Conservation (phyloP, 805 yeast species). For the Candida ortonii region DNA sequence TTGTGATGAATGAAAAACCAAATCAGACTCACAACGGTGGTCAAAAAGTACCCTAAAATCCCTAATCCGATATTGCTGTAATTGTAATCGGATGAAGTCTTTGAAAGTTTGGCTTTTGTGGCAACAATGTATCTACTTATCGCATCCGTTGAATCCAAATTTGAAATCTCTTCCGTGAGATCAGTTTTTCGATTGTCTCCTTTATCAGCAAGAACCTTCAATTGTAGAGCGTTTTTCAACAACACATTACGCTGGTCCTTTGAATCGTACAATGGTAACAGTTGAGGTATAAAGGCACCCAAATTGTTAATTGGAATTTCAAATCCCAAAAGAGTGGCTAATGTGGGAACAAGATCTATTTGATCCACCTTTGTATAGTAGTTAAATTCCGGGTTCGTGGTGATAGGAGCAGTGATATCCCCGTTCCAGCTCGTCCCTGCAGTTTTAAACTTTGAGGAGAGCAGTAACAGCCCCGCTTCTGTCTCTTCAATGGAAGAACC, state of each 20-base stretch:
- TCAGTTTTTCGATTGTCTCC: slow-evolving; percentile 28
- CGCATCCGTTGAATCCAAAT: slow-evolving; percentile 11
- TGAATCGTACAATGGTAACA: slow-evolving; percentile 50
- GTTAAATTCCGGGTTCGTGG: slow-evolving; percentile 41
- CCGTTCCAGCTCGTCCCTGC: slow-evolving; percentile 22
- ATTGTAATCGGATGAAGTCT: slow-evolving; percentile 72
- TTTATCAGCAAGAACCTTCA: slow-evolving; percentile 46
- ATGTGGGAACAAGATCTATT: slow-evolving; percentile 70
- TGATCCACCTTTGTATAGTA: slow-evolving; percentile 59
- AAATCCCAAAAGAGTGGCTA: slow-evolving; percentile 56
- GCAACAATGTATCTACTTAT: slow-evolving; percentile 36
- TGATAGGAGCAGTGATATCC: slow-evolving; percentile 37
- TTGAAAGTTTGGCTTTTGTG: slow-evolving; percentile 51
- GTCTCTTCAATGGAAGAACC: slow-evolving; percentile 94
- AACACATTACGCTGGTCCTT: slow-evolving; percentile 37
- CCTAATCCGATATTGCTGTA: slow-evolving; percentile 48
- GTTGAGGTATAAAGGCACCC: slow-evolving; percentile 63
- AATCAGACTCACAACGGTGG: slow-evolving; percentile 31
- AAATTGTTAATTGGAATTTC: slow-evolving; percentile 71
- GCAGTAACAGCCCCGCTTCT: slow-evolving; percentile 71
- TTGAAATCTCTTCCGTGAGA: slow-evolving; percentile 13
- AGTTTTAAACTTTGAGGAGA: slow-evolving; percentile 56
- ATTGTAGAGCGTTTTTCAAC: slow-evolving; percentile 56
- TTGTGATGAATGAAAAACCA: slow-evolving; percentile 22
- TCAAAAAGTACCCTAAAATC: slow-evolving; percentile 29